Percentiles rank a stretch among this genome's conserved stretches.
Evolutionary conservation across 805 yeast species (phyloP).

Genomic region (Wickerhamomyces ciferrii): DNA sequence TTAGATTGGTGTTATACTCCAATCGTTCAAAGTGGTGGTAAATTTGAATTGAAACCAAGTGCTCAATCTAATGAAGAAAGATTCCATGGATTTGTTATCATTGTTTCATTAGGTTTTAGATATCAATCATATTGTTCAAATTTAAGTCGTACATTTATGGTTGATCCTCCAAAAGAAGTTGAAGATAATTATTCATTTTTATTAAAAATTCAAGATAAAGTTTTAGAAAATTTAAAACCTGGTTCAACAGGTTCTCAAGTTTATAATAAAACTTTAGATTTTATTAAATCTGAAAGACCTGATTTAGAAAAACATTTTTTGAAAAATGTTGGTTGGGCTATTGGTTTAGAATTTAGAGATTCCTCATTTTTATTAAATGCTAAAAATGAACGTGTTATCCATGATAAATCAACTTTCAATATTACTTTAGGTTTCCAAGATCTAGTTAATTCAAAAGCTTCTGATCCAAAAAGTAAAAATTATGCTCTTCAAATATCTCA

Average conservation of each 20-base stretch:
- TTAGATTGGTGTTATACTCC: slow-evolving; percentile 95
- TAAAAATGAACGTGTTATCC: slow-evolving; percentile 63
- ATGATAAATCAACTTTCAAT: slow-evolving; percentile 70
- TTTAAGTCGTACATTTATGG: slow-evolving; percentile 80
- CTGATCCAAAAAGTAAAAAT: slow-evolving; percentile 43
- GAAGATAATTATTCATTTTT: slow-evolving; percentile 76
- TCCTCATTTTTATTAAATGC: slow-evolving; percentile 65
- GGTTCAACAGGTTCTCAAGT: slow-evolving; percentile 62
- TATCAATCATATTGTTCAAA: slow-evolving; percentile 88
- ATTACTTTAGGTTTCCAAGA: slow-evolving; percentile 74
- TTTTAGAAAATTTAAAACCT: slow-evolving; percentile 53
- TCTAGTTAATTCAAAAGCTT: slow-evolving; percentile 41
- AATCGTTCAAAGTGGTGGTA: slow-evolving; percentile 82
- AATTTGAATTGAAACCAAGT: slow-evolving; percentile 77
- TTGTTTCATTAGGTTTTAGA: slow-evolving; percentile 80
- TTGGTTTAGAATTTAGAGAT: slow-evolving; percentile 88
- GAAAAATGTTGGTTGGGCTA: slow-evolving; percentile 80
- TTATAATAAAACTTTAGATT: slow-evolving; percentile 58
- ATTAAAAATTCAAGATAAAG: slow-evolving; percentile 60
- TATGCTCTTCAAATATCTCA: slow-evolving; percentile 78
- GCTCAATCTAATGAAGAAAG: slow-evolving; percentile 68
- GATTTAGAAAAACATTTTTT: slow-evolving; percentile 61
- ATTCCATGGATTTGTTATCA: slow-evolving; percentile 70
- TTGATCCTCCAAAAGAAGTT: slow-evolving; percentile 80
- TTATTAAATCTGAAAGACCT: slow-evolving; percentile 56